phyloP scores from a whole-genome alignment of 176 grass and related monocot genomes.

The Areca catechu region DNA sequence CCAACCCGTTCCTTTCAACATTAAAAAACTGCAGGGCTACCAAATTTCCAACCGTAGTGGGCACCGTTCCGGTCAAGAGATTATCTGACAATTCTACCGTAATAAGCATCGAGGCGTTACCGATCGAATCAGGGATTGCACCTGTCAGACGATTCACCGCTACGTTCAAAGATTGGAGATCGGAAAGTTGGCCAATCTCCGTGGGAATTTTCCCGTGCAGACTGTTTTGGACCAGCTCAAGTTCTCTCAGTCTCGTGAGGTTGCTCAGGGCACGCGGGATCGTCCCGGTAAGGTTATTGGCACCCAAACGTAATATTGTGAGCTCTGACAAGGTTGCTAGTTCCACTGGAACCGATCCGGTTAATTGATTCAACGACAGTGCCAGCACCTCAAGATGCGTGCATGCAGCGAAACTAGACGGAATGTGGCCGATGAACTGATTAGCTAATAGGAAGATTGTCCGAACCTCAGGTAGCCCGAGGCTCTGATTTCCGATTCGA shows the following conservation, averaged over 20 bases:
- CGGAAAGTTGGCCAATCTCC: constrained; percentile 6
- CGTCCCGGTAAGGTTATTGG: constrained; percentile 9
- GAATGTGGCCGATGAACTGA: constrained; percentile 7
- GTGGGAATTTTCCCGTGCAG: too few relatives aligned
- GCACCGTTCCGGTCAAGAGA: too few relatives aligned
- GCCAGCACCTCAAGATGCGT: constrained; percentile 7
- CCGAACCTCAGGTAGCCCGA: constrained; percentile 1
- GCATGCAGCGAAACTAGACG: constrained; percentile 9
- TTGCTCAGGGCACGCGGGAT: not conserved
- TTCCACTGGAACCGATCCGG: constrained; percentile 7
- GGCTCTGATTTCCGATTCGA: not conserved
- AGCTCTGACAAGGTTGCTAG: constrained; percentile 2
- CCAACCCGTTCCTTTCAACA: not conserved
- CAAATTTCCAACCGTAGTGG: too few relatives aligned
- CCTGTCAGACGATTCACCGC: too few relatives aligned
- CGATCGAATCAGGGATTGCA: too few relatives aligned
- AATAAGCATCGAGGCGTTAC: too few relatives aligned
- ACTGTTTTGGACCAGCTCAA: too few relatives aligned
- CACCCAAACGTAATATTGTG: not conserved
- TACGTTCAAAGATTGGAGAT: not conserved
- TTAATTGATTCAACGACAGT: constrained; percentile 17
- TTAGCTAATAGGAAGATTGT: constrained; percentile 6
- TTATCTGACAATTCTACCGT: too few relatives aligned
- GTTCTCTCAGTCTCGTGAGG: too few relatives aligned
- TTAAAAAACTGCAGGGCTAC: too few relatives aligned